Evolutionary conservation across 345 rosid species (phyloP).

Genomic region (Eucalyptus regnans): DNA sequence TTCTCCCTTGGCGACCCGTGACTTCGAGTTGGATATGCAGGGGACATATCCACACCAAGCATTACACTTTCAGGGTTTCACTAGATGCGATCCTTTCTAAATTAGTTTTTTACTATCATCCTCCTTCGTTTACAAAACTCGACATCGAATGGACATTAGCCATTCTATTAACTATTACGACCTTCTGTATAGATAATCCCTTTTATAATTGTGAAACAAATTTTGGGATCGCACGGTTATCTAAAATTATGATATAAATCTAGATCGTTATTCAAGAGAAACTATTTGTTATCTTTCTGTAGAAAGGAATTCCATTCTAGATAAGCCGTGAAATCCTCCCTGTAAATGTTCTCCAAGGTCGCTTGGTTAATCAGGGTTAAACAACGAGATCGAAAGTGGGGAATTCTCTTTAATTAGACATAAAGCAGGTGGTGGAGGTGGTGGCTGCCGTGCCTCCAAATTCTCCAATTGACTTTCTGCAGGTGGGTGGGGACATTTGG

Average conservation of each 20-base stretch:
- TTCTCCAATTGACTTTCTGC: background rate
- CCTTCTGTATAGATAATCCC: background rate
- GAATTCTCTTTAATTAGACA: background rate
- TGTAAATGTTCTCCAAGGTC: background rate
- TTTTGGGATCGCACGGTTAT: fast-evolving
- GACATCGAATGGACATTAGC: background rate
- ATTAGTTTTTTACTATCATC: background rate
- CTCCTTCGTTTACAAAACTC: background rate
- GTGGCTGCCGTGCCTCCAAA: background rate
- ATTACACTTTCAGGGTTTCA: background rate
- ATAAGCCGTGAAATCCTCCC: background rate
- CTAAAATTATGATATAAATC: background rate
- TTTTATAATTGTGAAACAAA: background rate
- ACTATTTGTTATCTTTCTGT: background rate
- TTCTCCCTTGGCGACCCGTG: background rate
- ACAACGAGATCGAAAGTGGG: background rate
- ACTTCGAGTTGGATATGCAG: background rate
- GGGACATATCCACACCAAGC: background rate
- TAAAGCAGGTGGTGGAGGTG: background rate
- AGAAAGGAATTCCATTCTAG: background rate
- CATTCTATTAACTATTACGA: background rate
- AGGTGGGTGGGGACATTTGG: background rate
- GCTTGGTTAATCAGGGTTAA: background rate
- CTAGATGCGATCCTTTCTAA: background rate
- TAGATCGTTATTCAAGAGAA: background rate